Evolutionary conservation across 2,329 filamentous ascomycete species (phyloP).

Genomic region (Claviceps sp.): DNA sequence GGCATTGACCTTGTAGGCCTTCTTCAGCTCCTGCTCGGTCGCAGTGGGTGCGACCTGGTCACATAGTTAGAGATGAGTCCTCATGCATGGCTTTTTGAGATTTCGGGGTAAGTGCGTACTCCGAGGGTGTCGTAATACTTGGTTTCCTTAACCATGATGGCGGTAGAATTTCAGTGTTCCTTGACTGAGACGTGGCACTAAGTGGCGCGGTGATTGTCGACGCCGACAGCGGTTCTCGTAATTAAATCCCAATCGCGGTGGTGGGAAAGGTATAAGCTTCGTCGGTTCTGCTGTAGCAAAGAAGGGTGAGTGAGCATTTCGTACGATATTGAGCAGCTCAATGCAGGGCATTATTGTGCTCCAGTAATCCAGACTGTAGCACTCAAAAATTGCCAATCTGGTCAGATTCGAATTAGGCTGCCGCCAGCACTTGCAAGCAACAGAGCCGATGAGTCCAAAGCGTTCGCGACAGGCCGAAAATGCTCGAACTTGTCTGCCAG

Average conservation of each 20-base stretch:
- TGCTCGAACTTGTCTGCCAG: neutral
- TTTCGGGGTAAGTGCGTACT: conserved; percentile 36
- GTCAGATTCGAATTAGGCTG: neutral
- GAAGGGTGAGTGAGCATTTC: neutral
- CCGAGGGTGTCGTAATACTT: conserved; percentile 69
- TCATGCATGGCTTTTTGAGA: neutral
- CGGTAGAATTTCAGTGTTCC: conserved; percentile 7
- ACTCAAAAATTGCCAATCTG: neutral
- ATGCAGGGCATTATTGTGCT: neutral
- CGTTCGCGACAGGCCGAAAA: neutral
- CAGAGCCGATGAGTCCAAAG: neutral
- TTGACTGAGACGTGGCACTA: conserved; percentile 1
- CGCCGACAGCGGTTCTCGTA: conserved; percentile 1
- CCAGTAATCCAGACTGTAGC: neutral
- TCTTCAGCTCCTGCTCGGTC: conserved; percentile 78
- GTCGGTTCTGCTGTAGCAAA: neutral
- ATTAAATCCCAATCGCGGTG: neutral
- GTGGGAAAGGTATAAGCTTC: neutral
- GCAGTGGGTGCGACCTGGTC: conserved; percentile 61
- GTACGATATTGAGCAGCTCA: neutral
- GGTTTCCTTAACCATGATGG: conserved; percentile 64
- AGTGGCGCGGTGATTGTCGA: conserved; percentile 1
- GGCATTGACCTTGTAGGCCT: conserved; percentile 73
- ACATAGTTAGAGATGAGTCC: neutral
- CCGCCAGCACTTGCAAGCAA: neutral